Conservation (phyloP, 495 filamentous ascomycete species). For the Aspergillus saccharolyticus region DNA sequence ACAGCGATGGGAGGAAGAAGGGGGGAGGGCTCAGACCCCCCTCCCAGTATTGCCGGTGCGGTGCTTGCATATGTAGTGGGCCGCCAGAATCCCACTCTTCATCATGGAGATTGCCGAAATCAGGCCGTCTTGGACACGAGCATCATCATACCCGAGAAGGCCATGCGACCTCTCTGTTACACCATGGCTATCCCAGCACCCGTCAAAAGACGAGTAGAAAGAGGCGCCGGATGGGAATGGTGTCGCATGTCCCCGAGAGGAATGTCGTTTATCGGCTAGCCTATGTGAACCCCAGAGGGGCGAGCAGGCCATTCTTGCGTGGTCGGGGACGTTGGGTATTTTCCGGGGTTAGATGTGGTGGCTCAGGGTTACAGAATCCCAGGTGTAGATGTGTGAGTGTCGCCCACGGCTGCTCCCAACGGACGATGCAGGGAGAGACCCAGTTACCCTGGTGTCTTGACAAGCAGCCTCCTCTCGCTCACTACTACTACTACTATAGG, state of each 20-base stretch:
- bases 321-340: neutral
- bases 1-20: neutral
- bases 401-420: neutral
- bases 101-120: slow-evolving; percentile 14
- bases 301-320: no score
- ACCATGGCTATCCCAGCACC: slow-evolving; percentile 10
- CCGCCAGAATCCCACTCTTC: slow-evolving; percentile 7
- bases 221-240: neutral
- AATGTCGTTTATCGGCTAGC: neutral
- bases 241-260: neutral
- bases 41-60: slow-evolving; percentile 2
- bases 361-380: neutral
- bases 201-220: slow-evolving; percentile 6
- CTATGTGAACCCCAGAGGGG: neutral
- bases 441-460: neutral
- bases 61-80: slow-evolving; percentile 15
- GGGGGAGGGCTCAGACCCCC: neutral
- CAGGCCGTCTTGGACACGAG: slow-evolving; percentile 14
- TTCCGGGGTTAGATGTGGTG: neutral
- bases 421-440: neutral
- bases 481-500: neutral
- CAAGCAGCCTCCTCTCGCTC: neutral
- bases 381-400: neutral
- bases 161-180: slow-evolving; percentile 22
- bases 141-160: slow-evolving; percentile 12